Conservation (phyloP, 495 filamentous ascomycete genomes). For the Aspergillus affinis region DNA sequence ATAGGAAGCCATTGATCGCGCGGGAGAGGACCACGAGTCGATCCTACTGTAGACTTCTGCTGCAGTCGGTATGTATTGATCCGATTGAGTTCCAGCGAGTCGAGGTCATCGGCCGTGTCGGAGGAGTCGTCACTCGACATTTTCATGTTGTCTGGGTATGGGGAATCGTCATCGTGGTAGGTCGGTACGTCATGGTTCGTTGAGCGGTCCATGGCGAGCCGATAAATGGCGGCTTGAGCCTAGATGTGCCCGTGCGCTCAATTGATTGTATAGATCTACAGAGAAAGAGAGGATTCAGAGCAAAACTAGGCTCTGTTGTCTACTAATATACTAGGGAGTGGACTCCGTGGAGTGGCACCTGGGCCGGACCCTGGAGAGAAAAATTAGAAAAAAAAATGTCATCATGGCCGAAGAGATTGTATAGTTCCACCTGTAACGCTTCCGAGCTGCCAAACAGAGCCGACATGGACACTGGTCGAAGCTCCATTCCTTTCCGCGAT, state of each 20-base stretch:
- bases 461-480: neutral
- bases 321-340: constrained; percentile 7
- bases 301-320: neutral
- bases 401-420: neutral
- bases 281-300: neutral
- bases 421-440: neutral
- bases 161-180: neutral
- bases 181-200: neutral
- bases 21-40: constrained; percentile 21
- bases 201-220: neutral
- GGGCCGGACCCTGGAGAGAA: neutral
- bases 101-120: constrained; percentile 16
- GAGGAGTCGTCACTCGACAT: constrained; percentile 12
- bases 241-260: neutral
- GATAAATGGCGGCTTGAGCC: neutral
- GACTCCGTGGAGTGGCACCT: neutral
- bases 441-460: constrained; percentile 5
- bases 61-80: constrained; percentile 30
- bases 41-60: constrained; percentile 28
- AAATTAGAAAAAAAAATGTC: neutral
- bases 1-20: constrained; percentile 25
- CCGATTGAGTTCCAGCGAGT: constrained; percentile 24
- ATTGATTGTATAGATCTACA: neutral
- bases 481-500: constrained; percentile 18
- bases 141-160: neutral